Base-by-base conservation (phyloP, 352 stramenopile species). In the Peronosclerospora sorghi region DNA sequence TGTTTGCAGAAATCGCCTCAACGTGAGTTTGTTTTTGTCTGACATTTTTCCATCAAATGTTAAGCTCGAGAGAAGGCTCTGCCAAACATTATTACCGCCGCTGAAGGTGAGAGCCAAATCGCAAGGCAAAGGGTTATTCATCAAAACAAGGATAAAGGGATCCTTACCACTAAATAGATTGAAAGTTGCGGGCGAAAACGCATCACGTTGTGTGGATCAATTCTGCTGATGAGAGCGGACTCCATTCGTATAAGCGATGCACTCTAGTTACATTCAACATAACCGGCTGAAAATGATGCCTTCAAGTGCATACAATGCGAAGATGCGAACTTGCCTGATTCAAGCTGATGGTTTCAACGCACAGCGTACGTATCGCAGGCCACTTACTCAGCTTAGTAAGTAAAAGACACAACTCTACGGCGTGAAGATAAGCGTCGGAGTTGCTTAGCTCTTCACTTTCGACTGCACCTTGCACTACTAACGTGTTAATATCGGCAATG, bases 1-100 rank as follows among this genome's bases (percentile, higher is more conserved):
- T 1, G 72, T 83, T 27, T 83, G 71, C 2, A 91, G 54, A 40
- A 86, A 86, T 48, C 86, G 75, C 20, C 53, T 73, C 19, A 88
- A 41, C 0, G 73, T 77, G 27, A 75, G 68, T 37, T 76, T 83
- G 19, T 68, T 71, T 30, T 82, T 84, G 26, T 87, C 73, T 4
- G 58, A 37, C 54, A 91, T 59, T 13, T 41, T 64, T 8, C 65
- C 44, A 10, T 86, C 73, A 5, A 51, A 45, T 19, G 64, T 42
- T 4, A 91, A 47, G 19, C 56, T 70, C 6, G 73, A 72, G 2
- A 91, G 44, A 8, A 91, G 54, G 28, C 62, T 82, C 77, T 90
- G 46, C 12, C 2, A 48, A 5, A 24, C 10, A 47, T 39, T 34
- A 35, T 13, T 12, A 29, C 15, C 41, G 32, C 8, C 37, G 58